Evolutionary conservation across 2,329 filamentous ascomycete species (phyloP).

Genomic region (Paracorniculantispora psalliotae): DNA sequence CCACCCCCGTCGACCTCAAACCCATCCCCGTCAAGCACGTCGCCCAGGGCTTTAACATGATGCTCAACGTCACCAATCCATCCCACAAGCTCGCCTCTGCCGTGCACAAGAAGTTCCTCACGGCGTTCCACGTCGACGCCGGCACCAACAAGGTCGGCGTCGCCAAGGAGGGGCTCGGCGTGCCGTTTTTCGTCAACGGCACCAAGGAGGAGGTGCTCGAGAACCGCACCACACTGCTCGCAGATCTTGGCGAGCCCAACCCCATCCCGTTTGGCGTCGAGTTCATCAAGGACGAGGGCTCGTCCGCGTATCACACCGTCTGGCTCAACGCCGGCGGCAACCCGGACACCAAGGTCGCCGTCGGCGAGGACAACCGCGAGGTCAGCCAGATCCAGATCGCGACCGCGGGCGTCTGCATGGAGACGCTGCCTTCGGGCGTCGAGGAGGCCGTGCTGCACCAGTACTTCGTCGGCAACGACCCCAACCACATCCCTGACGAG

Average conservation of each 20-base stretch:
- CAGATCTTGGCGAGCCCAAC: not conserved
- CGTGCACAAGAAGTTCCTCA: slow-evolving; percentile 30
- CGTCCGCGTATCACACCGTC: not conserved
- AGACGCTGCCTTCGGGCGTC: not conserved
- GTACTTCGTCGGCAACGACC: not conserved
- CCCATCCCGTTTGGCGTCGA: not conserved
- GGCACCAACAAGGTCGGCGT: slow-evolving; percentile 30
- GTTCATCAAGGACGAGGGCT: not conserved
- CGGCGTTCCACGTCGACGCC: slow-evolving; percentile 32
- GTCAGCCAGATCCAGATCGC: not conserved
- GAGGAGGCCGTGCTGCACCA: not conserved
- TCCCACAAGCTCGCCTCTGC: slow-evolving; percentile 28
- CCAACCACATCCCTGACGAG: not conserved
- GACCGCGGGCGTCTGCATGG: not conserved
- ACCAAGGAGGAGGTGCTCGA: not conserved
- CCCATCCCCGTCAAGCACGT: not conserved
- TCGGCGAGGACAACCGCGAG: not conserved
- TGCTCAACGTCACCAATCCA: slow-evolving; percentile 34
- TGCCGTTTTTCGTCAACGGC: slow-evolving; percentile 26
- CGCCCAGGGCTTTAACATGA: slow-evolving; percentile 27
- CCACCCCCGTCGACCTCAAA: slow-evolving; percentile 2
- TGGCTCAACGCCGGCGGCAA: not conserved
- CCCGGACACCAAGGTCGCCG: too few species aligned
- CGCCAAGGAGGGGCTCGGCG: slow-evolving; percentile 10
- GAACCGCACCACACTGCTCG: not conserved